These are phyloP conservation scores for Amanita subjunquillea DNA, from an alignment of 768 basidiomycete genomes.

Conservation along the genomic window DNA sequence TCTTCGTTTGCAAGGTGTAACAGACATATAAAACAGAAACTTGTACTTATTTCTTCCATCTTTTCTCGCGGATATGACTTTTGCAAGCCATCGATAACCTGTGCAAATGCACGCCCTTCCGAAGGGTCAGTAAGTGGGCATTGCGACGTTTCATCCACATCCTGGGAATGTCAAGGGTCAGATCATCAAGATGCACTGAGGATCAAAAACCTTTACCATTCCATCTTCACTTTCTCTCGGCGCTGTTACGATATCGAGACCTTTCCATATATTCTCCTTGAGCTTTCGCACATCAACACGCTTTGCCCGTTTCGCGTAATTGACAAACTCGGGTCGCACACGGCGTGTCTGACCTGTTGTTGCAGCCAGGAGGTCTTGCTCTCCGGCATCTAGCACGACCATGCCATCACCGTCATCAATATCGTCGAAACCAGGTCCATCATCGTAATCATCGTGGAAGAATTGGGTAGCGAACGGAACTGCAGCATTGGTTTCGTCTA, in stretches of 20 bases:
- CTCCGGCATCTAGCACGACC: conserved; percentile 40
- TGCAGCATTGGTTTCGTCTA: conserved; percentile 35
- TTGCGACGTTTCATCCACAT: conserved; percentile 34
- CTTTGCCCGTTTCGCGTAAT: conserved; percentile 93
- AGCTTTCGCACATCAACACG: conserved; percentile 92
- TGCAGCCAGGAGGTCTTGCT: conserved; percentile 81
- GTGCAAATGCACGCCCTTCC: conserved; percentile 62
- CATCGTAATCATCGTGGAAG: conserved; percentile 89
- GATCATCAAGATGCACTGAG: neutral
- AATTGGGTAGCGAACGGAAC: conserved; percentile 93
- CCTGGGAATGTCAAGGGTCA: conserved; percentile 23
- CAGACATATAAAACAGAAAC: conserved; percentile 98
- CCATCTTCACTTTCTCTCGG: conserved; percentile 27
- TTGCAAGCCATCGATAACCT: conserved; percentile 77
- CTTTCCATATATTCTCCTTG: conserved; percentile 98
- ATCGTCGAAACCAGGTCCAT: conserved; percentile 65
- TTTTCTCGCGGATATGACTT: conserved; percentile 83
- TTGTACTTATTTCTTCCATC: conserved; percentile 97
- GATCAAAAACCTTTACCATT: conserved; percentile 35
- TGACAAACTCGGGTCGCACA: conserved; percentile 79
- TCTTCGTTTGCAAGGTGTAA: conserved; percentile 96
- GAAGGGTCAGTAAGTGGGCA: conserved; percentile 46
- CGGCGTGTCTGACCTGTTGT: conserved; percentile 71
- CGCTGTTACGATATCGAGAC: conserved; percentile 63
- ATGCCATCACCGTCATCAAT: conserved; percentile 35